These are phyloP conservation scores for Vicia sativa DNA, from an alignment of 306 rosid species.

Conservation along the genomic window DNA sequence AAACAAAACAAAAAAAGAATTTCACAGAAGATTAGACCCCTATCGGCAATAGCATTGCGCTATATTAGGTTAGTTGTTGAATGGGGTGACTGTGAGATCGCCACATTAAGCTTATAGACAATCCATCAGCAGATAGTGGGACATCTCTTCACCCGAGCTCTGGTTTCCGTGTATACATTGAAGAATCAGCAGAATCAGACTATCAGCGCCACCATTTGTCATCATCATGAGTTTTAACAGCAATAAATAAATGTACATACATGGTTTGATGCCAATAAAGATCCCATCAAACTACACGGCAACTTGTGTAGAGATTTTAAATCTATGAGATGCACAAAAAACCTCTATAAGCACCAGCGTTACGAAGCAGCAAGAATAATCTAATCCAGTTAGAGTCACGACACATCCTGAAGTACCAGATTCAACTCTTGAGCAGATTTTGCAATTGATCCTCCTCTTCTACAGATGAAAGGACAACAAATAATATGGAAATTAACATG, in stretches of 20 bases:
- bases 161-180: slow-evolving; percentile 38
- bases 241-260: slow-evolving; percentile 51
- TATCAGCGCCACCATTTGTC: slow-evolving; percentile 47
- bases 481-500: slow-evolving; percentile 42
- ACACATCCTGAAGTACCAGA: slow-evolving; percentile 79
- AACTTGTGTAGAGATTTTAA: slow-evolving; percentile 51
- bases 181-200: slow-evolving; percentile 56
- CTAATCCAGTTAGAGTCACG: slow-evolving; percentile 49
- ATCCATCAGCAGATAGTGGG: slow-evolving; percentile 44
- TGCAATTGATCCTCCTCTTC: slow-evolving; percentile 92
- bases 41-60: slow-evolving; percentile 17
- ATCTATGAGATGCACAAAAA: slow-evolving; percentile 56
- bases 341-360: slow-evolving; percentile 48
- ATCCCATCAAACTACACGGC: slow-evolving; percentile 44
- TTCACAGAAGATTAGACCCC: slow-evolving; percentile 37
- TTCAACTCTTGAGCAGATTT: slow-evolving; percentile 91
- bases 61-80: slow-evolving; percentile 48
- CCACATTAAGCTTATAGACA: slow-evolving; percentile 45
- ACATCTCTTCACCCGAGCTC: slow-evolving; percentile 38
- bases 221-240: slow-evolving; percentile 42
- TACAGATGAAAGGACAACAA: slow-evolving; percentile 43
- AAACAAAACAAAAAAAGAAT: background rate
- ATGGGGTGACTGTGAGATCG: slow-evolving; percentile 29
- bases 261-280: slow-evolving; percentile 43
- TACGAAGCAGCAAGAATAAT: slow-evolving; percentile 38